phyloP scores from a whole-genome alignment of 2,329 filamentous ascomycete genomes.

The Akanthomyces dipterigenus region DNA sequence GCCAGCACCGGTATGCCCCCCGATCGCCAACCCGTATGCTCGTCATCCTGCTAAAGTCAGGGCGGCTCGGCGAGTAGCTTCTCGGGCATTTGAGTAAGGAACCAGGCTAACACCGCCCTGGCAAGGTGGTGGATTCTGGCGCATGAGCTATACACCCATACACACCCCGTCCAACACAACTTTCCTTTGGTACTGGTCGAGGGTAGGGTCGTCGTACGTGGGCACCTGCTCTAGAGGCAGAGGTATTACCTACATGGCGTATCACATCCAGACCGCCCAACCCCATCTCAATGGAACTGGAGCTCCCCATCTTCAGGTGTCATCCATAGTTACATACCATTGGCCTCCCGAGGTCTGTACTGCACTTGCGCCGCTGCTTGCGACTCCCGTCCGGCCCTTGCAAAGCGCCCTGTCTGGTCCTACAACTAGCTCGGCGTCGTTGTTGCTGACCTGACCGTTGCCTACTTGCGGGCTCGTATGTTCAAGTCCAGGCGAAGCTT shows the following conservation, averaged over 20 bases:
- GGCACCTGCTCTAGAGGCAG: conserved; percentile 1
- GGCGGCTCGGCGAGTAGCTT: conserved; percentile 1
- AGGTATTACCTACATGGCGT: conserved; percentile 10
- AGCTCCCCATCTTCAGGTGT: conserved; percentile 12
- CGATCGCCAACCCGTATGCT: not conserved
- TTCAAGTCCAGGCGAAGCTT: not conserved
- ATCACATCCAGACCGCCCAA: conserved; percentile 9
- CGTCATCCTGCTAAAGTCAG: not conserved
- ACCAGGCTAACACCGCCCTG: conserved; percentile 5
- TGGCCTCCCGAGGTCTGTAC: conserved; percentile 11
- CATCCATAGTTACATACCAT: not conserved
- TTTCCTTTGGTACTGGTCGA: conserved; percentile 5
- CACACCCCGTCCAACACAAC: conserved; percentile 1
- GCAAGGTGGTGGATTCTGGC: not conserved
- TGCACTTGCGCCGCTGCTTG: conserved; percentile 2
- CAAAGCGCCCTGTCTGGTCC: not conserved
- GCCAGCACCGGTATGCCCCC: not conserved
- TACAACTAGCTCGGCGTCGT: not conserved
- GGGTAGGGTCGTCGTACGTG: conserved; percentile 6
- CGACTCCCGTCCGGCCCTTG: conserved; percentile 2
- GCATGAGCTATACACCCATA: conserved; percentile 1
- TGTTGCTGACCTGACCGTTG: conserved; percentile 5
- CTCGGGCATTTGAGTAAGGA: not conserved
- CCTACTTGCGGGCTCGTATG: not conserved
- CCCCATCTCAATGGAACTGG: conserved; percentile 8